Evolutionary conservation across 192 early-diverging fungal genomes (phyloP), one percentile per base, ranked within the genome.

Genomic region (Dimargaris xerosporica): DNA sequence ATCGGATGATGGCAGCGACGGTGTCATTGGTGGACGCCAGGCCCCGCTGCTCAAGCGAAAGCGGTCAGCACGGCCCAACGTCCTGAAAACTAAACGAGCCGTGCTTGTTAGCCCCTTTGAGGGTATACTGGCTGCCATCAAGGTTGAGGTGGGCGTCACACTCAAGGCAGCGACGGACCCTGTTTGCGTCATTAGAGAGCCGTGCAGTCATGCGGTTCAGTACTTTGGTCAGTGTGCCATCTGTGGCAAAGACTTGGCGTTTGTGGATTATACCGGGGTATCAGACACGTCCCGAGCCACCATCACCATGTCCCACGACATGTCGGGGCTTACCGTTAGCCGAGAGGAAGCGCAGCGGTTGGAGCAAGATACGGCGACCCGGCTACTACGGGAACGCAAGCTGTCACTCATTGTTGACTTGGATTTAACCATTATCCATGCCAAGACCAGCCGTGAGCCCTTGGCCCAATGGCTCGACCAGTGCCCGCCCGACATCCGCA

Each of bases 371-470:
- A 89, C 75, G 17, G 71, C 80, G 15, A 61, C 75, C 4, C 75
- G 86, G 64, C 72, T 99, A 52, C 63, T 85, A 61, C 65, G 71
- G 3, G 77, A 75, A 31, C 70, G 78, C 54, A 90, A 86, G 66
- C 78, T 99, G 45, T 90, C 88, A 5, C 72, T 99, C 26, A 85
- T 99, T 56, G 80, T 99, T 21, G 96, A 99, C 79, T 78, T 99
- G 52, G 96, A 99, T 71, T 93, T 95, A 72, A 99, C 96, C 1
- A 79, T 99, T 21, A 88, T 99, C 50, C 96, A 99, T 59, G 92
- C 96, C 7, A 66, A 65, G n/a, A 71, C 69, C 31, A 68, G 72
- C 17, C 46, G 48, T 0, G 68, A 78, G 31, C 68, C 61, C 10
- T 72, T 73, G 62, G 66, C 68, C 13, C 12, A 30, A 28, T 70